Conservation (phyloP, 1,139 yeast genomes). For the Candida neerlandica region DNA sequence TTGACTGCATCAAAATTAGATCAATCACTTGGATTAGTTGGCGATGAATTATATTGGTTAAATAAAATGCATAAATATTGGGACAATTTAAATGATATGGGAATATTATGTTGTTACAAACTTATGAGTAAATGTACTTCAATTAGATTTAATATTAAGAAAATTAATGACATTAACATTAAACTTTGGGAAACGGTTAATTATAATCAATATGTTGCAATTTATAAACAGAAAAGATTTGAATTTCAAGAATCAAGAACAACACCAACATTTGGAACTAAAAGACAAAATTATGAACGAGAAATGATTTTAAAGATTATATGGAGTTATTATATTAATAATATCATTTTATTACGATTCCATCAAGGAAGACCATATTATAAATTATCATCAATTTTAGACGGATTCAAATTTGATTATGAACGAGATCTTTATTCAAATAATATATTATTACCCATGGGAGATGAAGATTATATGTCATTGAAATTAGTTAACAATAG, state of each 20-base stretch:
- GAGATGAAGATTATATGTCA: constrained; percentile 14
- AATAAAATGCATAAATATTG: constrained; percentile 35
- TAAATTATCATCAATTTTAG: constrained; percentile 17
- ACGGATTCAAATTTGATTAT: constrained; percentile 17
- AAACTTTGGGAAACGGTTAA: constrained; percentile 28
- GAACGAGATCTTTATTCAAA: constrained; percentile 18
- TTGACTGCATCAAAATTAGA: constrained; percentile 23
- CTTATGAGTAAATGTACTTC: constrained; percentile 21
- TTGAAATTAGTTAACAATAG: constrained; percentile 13
- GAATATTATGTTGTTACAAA: constrained; percentile 24
- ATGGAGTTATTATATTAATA: constrained; percentile 45
- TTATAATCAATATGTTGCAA: constrained; percentile 25
- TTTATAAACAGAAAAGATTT: constrained; percentile 17
- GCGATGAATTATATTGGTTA: constrained; percentile 44
- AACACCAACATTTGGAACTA: constrained; percentile 21
- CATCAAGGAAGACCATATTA: constrained; percentile 44
- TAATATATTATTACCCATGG: constrained; percentile 20
- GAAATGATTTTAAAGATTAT: constrained; percentile 40
- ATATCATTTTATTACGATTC: constrained; percentile 34
- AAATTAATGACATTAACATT: constrained; percentile 17
- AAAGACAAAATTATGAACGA: constrained; percentile 36
- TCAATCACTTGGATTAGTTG: constrained; percentile 17
- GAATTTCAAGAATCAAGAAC: constrained; percentile 12
- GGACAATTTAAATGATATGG: constrained; percentile 34
- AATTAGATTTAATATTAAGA: constrained; percentile 17